Base-by-base conservation (phyloP, 2,329 filamentous ascomycete species). In the Arthrobotrys musiformis region DNA sequence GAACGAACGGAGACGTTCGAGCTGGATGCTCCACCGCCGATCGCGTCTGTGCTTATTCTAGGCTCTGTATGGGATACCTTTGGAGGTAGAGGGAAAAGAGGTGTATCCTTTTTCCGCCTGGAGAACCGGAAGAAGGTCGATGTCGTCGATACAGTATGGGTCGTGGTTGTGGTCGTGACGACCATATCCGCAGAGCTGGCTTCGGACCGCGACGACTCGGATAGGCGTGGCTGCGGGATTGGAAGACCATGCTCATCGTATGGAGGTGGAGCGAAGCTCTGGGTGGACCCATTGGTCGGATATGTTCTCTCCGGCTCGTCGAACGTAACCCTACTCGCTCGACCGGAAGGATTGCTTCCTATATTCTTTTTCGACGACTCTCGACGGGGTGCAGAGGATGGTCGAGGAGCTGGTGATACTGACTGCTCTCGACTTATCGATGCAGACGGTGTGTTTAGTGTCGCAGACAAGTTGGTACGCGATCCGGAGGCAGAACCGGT, bases 161-260 rank as follows among this genome's bases (percentile, higher is more conserved):
- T 90, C 5, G 89, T 90, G 50, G 86, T 90, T 54, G 85, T 87
- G 79, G 85, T 88, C 58, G 86, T 87, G 60, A 89, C 85, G 44
- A 86, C 86, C 80, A 88, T 87, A 81, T 94, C 91, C 46, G 87
- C 89, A 15, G 90, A 92, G 84, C 92, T 97, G 50, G 89, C 92
- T 83, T 97, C 94, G 28, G 94, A 97, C 79, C 92, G 89, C 1
- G 93, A 97, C 1, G 94, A 97, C 81, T 97, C 94, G 4, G 92
- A 95, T 28, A 91, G 85, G 44, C 92, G 87, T 79, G 88, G 87
- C 30, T 89, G 85, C 9, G 90, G 89, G 19, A 91, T 86, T 6
- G 89, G 89, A 74, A 93, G 85, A 1, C 89, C 86, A 13, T 91
- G 89, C 78, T 90, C 89, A 52, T 87, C 86, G 72, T 90, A 90